These are phyloP conservation scores for Botrytis porri DNA, from an alignment of 2,329 filamentous ascomycete species.

Conservation along the genomic window DNA sequence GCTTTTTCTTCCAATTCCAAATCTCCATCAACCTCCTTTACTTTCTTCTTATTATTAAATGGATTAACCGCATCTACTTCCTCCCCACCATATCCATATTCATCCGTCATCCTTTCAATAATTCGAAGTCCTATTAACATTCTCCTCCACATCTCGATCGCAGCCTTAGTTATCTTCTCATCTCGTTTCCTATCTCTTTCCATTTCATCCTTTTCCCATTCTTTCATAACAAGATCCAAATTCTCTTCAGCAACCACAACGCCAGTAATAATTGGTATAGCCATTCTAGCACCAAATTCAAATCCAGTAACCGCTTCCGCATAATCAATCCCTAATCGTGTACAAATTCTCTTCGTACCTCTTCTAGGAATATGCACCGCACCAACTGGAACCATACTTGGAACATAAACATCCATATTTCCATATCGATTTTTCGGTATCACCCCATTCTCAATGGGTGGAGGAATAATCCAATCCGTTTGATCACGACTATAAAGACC, in stretches of 20 bases:
- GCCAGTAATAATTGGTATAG: conserved; percentile 85
- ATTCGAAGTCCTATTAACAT: conserved; percentile 85
- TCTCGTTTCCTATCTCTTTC: conserved; percentile 77
- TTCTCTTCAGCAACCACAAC: conserved; percentile 85
- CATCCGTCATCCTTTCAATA: conserved; percentile 68
- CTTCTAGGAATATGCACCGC: conserved; percentile 80
- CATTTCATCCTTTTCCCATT: conserved; percentile 73
- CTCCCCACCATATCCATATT: conserved; percentile 64
- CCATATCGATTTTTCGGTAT: conserved; percentile 95
- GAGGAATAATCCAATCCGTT: conserved; percentile 93
- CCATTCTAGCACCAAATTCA: conserved; percentile 92
- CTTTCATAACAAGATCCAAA: conserved; percentile 68
- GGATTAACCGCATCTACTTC: conserved; percentile 55
- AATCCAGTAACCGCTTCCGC: conserved; percentile 96
- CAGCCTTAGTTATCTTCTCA: conserved; percentile 72
- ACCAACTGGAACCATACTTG: conserved; percentile 85
- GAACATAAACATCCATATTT: conserved; percentile 93
- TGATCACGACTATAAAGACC: conserved; percentile 80
- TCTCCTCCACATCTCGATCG: conserved; percentile 77
- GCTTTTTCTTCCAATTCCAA: conserved; percentile 30
- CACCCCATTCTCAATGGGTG: conserved; percentile 75
- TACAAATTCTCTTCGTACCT: conserved; percentile 76
- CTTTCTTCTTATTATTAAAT: conserved; percentile 43
- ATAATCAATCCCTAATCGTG: conserved; percentile 78
- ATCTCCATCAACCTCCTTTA: conserved; percentile 32